Evolutionary conservation across 1,139 yeast genomes (phyloP).

Genomic region (Kodamaea sp.): DNA sequence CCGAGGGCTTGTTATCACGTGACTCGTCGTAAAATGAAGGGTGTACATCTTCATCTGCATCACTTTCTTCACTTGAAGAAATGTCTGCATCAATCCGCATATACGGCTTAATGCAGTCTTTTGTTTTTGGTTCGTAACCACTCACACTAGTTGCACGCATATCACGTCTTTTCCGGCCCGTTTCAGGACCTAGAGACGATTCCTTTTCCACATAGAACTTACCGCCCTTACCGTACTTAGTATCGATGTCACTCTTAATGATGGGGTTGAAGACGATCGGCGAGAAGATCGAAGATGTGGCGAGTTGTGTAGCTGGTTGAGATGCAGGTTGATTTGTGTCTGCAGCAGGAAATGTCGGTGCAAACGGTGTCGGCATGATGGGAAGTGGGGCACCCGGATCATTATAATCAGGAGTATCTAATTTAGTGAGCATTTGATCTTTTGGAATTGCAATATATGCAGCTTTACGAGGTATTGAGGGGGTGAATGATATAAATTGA

Average conservation of each 20-base stretch:
- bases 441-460: conserved; percentile 51
- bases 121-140: conserved; percentile 24
- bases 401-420: conserved; percentile 52
- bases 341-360: conserved; percentile 10
- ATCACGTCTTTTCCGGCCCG: conserved; percentile 19
- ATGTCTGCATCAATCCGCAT: neutral
- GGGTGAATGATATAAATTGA: neutral
- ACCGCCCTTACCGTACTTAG: conserved; percentile 83
- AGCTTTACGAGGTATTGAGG: conserved; percentile 7
- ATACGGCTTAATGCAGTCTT: conserved; percentile 7
- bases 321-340: neutral
- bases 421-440: conserved; percentile 38
- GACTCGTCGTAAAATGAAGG: no score
- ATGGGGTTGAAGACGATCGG: conserved; percentile 79
- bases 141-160: conserved; percentile 43
- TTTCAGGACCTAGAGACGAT: conserved; percentile 21
- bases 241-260: conserved; percentile 70
- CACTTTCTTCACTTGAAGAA: conserved; percentile 32
- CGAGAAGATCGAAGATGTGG: conserved; percentile 58
- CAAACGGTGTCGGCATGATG: conserved; percentile 50
- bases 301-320: conserved; percentile 1
- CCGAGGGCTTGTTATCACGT: no score
- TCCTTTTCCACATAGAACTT: conserved; percentile 62
- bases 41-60: conserved; percentile 33
- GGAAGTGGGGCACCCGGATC: conserved; percentile 87